phyloP scores from a whole-genome alignment of 2,329 filamentous ascomycete genomes.

The Xylariaceae sp. region DNA sequence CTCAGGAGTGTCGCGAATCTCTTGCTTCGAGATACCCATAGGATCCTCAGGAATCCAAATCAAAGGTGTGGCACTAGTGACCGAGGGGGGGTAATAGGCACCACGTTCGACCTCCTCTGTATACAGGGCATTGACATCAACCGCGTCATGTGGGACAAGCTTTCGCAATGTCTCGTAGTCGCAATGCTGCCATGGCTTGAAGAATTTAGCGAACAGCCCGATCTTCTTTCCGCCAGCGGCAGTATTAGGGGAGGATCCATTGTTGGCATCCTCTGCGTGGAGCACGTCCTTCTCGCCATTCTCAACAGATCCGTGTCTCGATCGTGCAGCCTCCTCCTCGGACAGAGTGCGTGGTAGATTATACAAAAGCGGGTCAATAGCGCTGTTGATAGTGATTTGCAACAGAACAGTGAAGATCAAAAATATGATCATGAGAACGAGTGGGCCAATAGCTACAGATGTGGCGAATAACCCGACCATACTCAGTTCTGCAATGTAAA shows the following conservation, averaged over 20 bases:
- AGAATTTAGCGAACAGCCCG: conserved; percentile 69
- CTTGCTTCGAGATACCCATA: conserved; percentile 77
- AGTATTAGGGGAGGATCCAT: conserved; percentile 32
- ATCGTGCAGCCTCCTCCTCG: conserved; percentile 50
- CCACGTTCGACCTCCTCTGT: conserved; percentile 65
- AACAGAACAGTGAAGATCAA: conserved; percentile 78
- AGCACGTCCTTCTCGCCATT: conserved; percentile 24
- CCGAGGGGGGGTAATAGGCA: conserved; percentile 77
- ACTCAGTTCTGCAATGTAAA: conserved; percentile 84
- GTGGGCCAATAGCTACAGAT: conserved; percentile 68
- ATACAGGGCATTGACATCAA: conserved; percentile 62
- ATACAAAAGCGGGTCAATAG: conserved; percentile 76
- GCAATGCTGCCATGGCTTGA: conserved; percentile 79
- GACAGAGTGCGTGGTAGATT: conserved; percentile 77
- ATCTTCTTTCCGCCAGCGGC: conserved; percentile 52
- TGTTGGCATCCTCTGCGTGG: conserved; percentile 29
- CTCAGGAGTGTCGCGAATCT: conserved; percentile 73
- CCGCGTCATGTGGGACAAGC: conserved; percentile 66
- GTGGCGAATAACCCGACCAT: conserved; percentile 85
- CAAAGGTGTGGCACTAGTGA: conserved; percentile 67
- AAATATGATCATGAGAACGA: conserved; percentile 78
- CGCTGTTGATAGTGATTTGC: conserved; percentile 75
- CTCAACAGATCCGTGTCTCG: conserved; percentile 28
- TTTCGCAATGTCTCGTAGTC: conserved; percentile 75
- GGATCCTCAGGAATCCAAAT: conserved; percentile 87